phyloP scores from a whole-genome alignment of 495 filamentous ascomycete species.

The Parmelia sp. region DNA sequence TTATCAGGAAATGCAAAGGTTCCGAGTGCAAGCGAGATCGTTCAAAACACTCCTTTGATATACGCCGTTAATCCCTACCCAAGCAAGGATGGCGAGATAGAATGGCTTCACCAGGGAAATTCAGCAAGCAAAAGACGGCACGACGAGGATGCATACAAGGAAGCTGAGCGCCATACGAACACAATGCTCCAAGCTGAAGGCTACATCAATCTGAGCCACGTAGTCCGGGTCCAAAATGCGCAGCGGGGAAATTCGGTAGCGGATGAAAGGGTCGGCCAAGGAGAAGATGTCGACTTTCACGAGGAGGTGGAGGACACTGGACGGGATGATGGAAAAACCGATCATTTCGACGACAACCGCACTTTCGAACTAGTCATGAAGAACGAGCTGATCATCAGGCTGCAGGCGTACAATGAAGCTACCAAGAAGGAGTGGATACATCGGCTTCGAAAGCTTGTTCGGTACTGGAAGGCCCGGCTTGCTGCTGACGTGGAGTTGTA shows the following conservation, averaged over 20 bases:
- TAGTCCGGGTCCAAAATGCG: constrained; percentile 51
- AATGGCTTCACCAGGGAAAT: constrained; percentile 51
- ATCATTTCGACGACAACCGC: constrained; percentile 49
- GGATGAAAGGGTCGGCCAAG: constrained; percentile 45
- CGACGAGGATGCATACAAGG: constrained; percentile 57
- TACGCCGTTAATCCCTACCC: constrained; percentile 62
- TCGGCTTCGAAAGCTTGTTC: constrained; percentile 51
- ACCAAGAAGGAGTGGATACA: constrained; percentile 62
- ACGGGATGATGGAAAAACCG: constrained; percentile 48
- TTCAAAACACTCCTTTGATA: constrained; percentile 52
- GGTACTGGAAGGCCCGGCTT: constrained; percentile 60
- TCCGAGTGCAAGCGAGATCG: constrained; percentile 51
- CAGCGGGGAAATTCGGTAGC: constrained; percentile 44
- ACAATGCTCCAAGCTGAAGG: constrained; percentile 58
- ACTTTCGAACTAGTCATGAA: constrained; percentile 59
- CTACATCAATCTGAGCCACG: constrained; percentile 57
- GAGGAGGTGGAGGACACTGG: constrained; percentile 40
- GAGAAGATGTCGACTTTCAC: constrained; percentile 46
- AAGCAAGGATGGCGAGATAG: constrained; percentile 46
- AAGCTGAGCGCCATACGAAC: constrained; percentile 54
- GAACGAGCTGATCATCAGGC: constrained; percentile 58
- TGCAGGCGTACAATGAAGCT: constrained; percentile 56
- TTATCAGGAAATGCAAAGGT: constrained; percentile 37
- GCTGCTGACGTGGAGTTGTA: constrained; percentile 51
- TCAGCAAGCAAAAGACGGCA: constrained; percentile 40